Evolutionary conservation across 208 protist genomes (phyloP).

Genomic region (Leishmania amazonensis): DNA sequence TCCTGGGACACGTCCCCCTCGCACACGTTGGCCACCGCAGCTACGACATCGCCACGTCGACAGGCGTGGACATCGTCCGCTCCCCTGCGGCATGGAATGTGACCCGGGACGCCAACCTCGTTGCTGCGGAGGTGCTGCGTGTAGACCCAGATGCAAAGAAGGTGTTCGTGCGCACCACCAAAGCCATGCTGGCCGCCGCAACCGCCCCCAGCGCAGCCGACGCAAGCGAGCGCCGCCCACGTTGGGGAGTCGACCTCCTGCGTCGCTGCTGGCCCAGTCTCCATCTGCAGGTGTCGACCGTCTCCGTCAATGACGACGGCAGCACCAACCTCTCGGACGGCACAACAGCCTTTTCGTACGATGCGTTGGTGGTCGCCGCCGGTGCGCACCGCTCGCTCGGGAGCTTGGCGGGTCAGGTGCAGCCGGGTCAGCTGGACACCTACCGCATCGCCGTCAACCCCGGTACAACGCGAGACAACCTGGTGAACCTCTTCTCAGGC

Average conservation of each 20-base stretch:
- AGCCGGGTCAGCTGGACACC: conserved; percentile 48
- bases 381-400: conserved; percentile 66
- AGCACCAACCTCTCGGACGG: conserved; percentile 33
- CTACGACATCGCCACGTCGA: conserved; percentile 84
- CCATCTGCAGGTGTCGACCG: background rate
- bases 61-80: conserved; percentile 65
- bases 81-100: conserved; percentile 83
- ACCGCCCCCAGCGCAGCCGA: conserved; percentile 5
- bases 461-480: conserved; percentile 73
- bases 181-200: conserved; percentile 18
- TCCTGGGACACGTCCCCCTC: conserved; percentile 61
- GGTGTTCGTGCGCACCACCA: conserved; percentile 51
- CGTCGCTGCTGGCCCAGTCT: conserved; percentile 12
- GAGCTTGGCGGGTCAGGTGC: conserved; percentile 33
- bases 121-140: conserved; percentile 59
- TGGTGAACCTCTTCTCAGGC: conserved; percentile 62
- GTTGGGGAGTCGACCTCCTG: background rate
- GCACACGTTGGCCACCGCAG: conserved; percentile 87
- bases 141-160: conserved; percentile 50
- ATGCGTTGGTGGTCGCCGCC: conserved; percentile 78
- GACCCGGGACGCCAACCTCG: conserved; percentile 69
- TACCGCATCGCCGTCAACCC: conserved; percentile 82
- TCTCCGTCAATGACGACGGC: conserved; percentile 25
- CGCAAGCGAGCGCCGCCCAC: background rate
- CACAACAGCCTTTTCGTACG: conserved; percentile 61